These are phyloP conservation scores for Cladophialophora exuberans DNA, from an alignment of 2,329 filamentous ascomycete species.

Conservation along the genomic window DNA sequence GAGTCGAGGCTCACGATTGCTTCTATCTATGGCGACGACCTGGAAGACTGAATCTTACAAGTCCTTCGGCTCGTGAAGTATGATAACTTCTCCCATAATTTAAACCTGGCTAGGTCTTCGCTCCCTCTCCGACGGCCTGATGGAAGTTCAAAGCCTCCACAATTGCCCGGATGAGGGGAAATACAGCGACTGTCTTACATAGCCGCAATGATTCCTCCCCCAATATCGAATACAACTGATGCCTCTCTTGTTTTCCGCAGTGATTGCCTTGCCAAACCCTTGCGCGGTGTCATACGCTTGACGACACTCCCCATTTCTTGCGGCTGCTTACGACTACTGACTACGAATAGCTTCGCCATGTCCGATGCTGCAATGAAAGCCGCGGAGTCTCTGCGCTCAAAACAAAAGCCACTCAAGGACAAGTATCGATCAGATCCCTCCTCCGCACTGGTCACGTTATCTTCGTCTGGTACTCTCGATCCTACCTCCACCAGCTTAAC, in stretches of 20 bases:
- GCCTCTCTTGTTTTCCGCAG: too few species aligned
- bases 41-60: conserved; percentile 16
- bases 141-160: conserved; percentile 18
- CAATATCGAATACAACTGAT: too few species aligned
- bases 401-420: conserved; percentile 54
- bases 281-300: too few species aligned
- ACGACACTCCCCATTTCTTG: too few species aligned
- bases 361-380: conserved; percentile 26
- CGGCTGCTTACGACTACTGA: too few species aligned
- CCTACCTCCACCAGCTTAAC: conserved; percentile 45
- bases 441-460: conserved; percentile 51
- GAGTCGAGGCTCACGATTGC: not conserved
- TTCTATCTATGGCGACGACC: conserved; percentile 2
- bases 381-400: conserved; percentile 45
- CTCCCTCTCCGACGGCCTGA: conserved; percentile 11
- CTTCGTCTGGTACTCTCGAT: conserved; percentile 50
- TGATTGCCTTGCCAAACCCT: too few species aligned
- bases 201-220: too few species aligned
- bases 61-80: too few species aligned
- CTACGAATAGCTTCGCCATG: too few species aligned
- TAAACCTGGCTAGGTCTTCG: not conserved
- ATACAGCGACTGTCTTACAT: not conserved
- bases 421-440: conserved; percentile 49
- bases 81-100: too few species aligned
- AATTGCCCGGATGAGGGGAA: conserved; percentile 13